phyloP scores from a whole-genome alignment of 2,329 filamentous ascomycete species.

The Akanthomyces muscarius region DNA sequence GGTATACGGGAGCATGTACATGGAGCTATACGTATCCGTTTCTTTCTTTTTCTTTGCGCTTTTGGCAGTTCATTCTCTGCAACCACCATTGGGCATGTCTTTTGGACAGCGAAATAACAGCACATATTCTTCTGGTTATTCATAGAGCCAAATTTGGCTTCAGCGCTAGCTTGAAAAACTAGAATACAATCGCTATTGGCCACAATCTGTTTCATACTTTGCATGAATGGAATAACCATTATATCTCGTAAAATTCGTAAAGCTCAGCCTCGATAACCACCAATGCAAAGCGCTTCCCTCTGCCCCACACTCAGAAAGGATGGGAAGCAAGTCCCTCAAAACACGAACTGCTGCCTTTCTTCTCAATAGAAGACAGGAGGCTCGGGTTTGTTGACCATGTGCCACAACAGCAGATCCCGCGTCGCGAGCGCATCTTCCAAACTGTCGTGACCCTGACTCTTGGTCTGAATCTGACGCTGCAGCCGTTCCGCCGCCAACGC shows the following conservation, averaged over 20 bases:
- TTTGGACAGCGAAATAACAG: slow-evolving; percentile 2
- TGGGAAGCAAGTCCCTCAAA: neutral
- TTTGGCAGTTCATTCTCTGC: neutral
- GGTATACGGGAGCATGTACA: neutral
- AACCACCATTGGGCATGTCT: neutral
- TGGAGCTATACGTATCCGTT: neutral
- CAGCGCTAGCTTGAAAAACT: neutral
- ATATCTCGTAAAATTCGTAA: too few species aligned
- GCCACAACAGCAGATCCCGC: slow-evolving; percentile 40
- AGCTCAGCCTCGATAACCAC: too few species aligned
- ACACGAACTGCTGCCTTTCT: neutral
- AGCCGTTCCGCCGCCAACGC: slow-evolving; percentile 34
- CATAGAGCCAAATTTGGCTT: neutral
- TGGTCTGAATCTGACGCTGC: slow-evolving; percentile 36
- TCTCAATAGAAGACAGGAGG: neutral
- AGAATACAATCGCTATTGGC: neutral
- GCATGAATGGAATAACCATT: neutral
- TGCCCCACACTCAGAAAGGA: neutral
- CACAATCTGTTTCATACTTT: neutral
- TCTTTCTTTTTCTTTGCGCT: neutral
- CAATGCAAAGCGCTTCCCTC: too few species aligned
- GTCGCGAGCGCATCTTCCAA: slow-evolving; percentile 43
- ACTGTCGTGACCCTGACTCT: slow-evolving; percentile 37
- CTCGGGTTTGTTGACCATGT: slow-evolving; percentile 22
- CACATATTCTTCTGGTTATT: neutral